Evolutionary conservation across 2,329 filamentous ascomycete genomes (phyloP).

Genomic region (Penicillium sumatraense): DNA sequence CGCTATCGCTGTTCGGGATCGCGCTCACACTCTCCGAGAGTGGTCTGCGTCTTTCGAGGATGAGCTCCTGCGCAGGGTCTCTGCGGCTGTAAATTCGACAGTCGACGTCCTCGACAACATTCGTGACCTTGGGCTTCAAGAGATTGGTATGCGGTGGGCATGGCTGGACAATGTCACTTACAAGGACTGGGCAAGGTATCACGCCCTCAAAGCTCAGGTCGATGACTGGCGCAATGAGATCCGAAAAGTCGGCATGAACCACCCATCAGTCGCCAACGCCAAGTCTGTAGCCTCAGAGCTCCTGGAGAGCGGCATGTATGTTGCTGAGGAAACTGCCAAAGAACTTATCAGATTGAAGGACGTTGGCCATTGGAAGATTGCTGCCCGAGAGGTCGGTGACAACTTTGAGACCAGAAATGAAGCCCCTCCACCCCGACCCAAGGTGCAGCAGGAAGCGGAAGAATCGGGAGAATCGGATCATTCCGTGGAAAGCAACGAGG

Average conservation of each 20-base stretch:
- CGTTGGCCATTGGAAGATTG: conserved; percentile 82
- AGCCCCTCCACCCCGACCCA: conserved; percentile 37
- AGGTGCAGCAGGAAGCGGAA: conserved; percentile 25
- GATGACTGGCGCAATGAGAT: conserved; percentile 85
- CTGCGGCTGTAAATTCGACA: conserved; percentile 75
- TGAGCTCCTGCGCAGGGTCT: conserved; percentile 70
- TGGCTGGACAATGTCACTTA: conserved; percentile 96
- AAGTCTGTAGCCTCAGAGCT: conserved; percentile 70
- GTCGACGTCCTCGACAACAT: conserved; percentile 82
- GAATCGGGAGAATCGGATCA: conserved; percentile 6
- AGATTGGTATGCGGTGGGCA: conserved; percentile 91
- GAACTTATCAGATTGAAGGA: conserved; percentile 82
- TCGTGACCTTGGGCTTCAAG: conserved; percentile 81
- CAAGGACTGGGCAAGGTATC: conserved; percentile 96
- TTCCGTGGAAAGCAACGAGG: background rate
- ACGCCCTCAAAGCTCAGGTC: conserved; percentile 81
- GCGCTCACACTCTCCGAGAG: conserved; percentile 74
- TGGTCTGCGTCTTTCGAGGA: conserved; percentile 76
- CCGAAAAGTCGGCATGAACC: conserved; percentile 72
- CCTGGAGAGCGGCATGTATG: conserved; percentile 77
- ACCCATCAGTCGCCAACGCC: conserved; percentile 71
- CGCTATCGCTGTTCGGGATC: conserved; percentile 74
- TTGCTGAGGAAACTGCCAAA: conserved; percentile 77
- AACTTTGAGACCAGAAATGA: conserved; percentile 73
- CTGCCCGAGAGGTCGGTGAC: conserved; percentile 72